These are phyloP conservation scores for Drechmeria coniospora DNA, from an alignment of 2,329 filamentous ascomycete genomes.

Conservation along the genomic window DNA sequence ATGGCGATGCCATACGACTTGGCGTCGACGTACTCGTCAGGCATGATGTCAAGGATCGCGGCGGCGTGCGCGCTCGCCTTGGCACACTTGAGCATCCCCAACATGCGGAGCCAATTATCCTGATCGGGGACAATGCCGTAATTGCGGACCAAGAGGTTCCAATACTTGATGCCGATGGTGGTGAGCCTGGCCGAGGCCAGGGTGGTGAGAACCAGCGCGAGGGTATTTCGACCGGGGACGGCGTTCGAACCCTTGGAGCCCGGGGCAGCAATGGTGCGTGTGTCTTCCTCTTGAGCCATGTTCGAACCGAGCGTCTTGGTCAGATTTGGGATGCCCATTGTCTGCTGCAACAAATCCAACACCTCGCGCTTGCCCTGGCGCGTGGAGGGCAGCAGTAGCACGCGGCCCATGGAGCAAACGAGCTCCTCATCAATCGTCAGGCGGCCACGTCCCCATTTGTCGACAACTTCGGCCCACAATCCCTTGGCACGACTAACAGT, in stretches of 20 bases:
- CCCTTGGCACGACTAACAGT: conserved; percentile 51
- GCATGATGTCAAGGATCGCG: conserved; percentile 41
- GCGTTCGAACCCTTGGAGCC: conserved; percentile 17
- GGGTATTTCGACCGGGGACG: conserved; percentile 35
- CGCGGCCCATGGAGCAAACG: conserved; percentile 63
- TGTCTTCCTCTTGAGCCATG: conserved; percentile 7
- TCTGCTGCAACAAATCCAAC: conserved; percentile 63
- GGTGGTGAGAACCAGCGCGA: conserved; percentile 55
- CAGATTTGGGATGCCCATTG: conserved; percentile 55
- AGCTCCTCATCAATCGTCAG: conserved; percentile 63
- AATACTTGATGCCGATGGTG: conserved; percentile 57
- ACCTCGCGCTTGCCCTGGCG: conserved; percentile 52
- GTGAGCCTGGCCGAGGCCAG: conserved; percentile 45
- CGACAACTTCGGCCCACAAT: conserved; percentile 68
- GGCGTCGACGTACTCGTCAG: conserved; percentile 22
- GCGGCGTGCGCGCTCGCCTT: conserved; percentile 49
- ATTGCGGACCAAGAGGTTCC: conserved; percentile 51
- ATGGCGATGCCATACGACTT: conserved; percentile 60
- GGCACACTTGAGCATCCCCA: conserved; percentile 49
- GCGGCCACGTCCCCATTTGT: conserved; percentile 58
- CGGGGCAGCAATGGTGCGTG: conserved; percentile 8
- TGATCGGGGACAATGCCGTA: conserved; percentile 54
- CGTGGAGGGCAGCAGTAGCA: conserved; percentile 52
- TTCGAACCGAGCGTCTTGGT: conserved; percentile 17
- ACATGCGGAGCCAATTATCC: conserved; percentile 52